Evolutionary conservation across 176 grass and related monocot genomes (phyloP), one percentile per base, ranked within the genome.

Genomic region (Cenchrus fungigraminus): DNA sequence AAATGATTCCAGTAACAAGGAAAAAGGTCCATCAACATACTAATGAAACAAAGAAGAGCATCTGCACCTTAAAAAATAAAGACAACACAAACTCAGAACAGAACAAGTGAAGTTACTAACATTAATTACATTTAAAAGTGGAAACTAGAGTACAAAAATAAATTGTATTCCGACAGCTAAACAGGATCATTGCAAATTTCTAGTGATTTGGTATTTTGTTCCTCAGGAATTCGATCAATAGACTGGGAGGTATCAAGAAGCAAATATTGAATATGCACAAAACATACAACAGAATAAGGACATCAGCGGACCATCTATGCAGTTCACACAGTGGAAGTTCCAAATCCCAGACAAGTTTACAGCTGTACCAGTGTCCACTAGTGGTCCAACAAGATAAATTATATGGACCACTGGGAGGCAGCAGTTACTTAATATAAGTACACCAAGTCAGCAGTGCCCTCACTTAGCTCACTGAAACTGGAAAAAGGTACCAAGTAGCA

Each of bases 341-440:
- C 6, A 73, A 83, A 5, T 40, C 37, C 29, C 44, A 74, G 67
- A 42, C 4, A 83, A 83, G 70, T 52, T 83, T 40, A 11, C 28
- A 37, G 50, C 15, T 10, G 19, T 74, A 16, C 25, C 43, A 74
- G 9, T 51, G 17, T 40, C 44, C 29, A 53, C 62, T n/a, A 32
- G 62, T 67, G 28, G 29, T 80, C 62, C 28, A 80, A 53, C 43
- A 79, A 79, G 5, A 50, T n/a, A 37, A 34, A 50, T 12, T 52
- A 66, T 32, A 66, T 53, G 44, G 46, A 80, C 45, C 62, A 67
- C 5, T 53, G 28, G 9, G 22, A 51, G 28, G 22, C 59, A 80
- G 61, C 22, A 34, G 29, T 49, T 79, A 79, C 77, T 13, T 34
- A 16, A 53, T 52, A 80, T 51, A 64, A 6, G 15, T 20, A 52